Percentiles rank a stretch among this genome's conserved stretches.
phyloP scores from a whole-genome alignment of 768 basidiomycete species.

The Guyanaporus albipodus region DNA sequence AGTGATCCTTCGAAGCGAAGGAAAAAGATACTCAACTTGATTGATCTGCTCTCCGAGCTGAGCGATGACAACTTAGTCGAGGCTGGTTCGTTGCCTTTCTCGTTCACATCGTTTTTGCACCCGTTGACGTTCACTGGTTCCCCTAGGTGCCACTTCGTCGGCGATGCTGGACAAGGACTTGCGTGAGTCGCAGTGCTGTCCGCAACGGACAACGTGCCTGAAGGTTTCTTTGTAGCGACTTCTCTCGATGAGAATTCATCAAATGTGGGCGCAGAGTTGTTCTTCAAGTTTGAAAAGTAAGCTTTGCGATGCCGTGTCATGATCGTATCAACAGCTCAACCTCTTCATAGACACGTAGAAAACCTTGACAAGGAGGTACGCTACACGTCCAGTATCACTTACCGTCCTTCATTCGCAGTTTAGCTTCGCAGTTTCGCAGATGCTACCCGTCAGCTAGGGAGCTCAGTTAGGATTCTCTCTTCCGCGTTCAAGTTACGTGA shows the following conservation, averaged over 20 bases:
- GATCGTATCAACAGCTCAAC: constrained; percentile 1
- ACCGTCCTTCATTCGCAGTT: constrained; percentile 8
- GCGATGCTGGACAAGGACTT: constrained; percentile 43
- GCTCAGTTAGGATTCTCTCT: constrained; percentile 51
- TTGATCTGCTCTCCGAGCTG: constrained; percentile 46
- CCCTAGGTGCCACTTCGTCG: constrained; percentile 28
- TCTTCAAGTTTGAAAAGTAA: constrained; percentile 45
- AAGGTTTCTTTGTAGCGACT: constrained; percentile 26
- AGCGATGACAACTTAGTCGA: constrained; percentile 36
- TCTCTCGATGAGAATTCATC: constrained; percentile 48
- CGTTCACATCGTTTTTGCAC: background rate
- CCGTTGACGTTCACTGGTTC: background rate
- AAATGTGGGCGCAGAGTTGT: constrained; percentile 45
- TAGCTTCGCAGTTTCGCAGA: constrained; percentile 52
- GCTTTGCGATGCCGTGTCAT: constrained; percentile 7
- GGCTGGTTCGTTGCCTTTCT: constrained; percentile 27
- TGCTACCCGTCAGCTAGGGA: constrained; percentile 50
- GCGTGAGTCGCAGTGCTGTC: constrained; percentile 23
- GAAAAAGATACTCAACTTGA: constrained; percentile 43
- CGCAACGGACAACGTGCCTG: constrained; percentile 1
- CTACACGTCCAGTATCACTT: background rate
- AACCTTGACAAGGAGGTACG: constrained; percentile 45
- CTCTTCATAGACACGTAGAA: constrained; percentile 36
- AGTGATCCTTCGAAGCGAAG: constrained; percentile 35
- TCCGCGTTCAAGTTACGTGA: constrained; percentile 48